Conservation (phyloP, 1,139 yeast genomes). For the Zygotorulaspora mrakii region DNA sequence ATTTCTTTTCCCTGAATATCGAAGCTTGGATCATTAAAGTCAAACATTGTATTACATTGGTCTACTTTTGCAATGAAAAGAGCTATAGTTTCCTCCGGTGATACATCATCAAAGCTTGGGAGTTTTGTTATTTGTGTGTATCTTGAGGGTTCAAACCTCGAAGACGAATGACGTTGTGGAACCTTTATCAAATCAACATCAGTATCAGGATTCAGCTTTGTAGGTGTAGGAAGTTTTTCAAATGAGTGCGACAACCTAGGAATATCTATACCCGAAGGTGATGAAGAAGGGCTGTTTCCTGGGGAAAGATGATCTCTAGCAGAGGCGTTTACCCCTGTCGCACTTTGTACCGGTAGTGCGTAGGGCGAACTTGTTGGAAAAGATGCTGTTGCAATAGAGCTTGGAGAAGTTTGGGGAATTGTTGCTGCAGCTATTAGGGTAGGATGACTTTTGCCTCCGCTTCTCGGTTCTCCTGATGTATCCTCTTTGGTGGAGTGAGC, state of each 20-base stretch:
- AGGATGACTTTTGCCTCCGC: constrained; percentile 23
- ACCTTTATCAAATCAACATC: constrained; percentile 60
- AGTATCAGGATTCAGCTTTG: constrained; percentile 42
- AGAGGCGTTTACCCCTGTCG: constrained; percentile 11
- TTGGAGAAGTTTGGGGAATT: constrained; percentile 22
- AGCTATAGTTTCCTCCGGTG: constrained; percentile 77
- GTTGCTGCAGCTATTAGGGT: constrained; percentile 29
- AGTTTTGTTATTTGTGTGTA: constrained; percentile 74
- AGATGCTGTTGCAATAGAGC: constrained; percentile 11
- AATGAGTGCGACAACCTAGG: constrained; percentile 46
- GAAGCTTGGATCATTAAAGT: constrained; percentile 87
- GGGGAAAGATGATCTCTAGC: constrained; percentile 7
- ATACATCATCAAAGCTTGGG: constrained; percentile 87
- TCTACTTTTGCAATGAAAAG: constrained; percentile 84
- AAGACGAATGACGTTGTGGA: constrained; percentile 91
- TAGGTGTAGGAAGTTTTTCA: constrained; percentile 44
- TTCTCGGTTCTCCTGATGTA: constrained; percentile 1
- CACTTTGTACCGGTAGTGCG: constrained; percentile 14
- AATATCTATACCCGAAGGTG: constrained; percentile 38
- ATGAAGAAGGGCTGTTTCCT: constrained; percentile 17
- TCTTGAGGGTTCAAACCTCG: constrained; percentile 80
- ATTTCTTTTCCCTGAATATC: constrained; percentile 92
- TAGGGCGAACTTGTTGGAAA: constrained; percentile 17
- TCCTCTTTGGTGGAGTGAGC: constrained; percentile 12
- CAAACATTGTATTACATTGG: constrained; percentile 92